phyloP scores from a whole-genome alignment of 306 rosid genomes.

The Neltuma alba region DNA sequence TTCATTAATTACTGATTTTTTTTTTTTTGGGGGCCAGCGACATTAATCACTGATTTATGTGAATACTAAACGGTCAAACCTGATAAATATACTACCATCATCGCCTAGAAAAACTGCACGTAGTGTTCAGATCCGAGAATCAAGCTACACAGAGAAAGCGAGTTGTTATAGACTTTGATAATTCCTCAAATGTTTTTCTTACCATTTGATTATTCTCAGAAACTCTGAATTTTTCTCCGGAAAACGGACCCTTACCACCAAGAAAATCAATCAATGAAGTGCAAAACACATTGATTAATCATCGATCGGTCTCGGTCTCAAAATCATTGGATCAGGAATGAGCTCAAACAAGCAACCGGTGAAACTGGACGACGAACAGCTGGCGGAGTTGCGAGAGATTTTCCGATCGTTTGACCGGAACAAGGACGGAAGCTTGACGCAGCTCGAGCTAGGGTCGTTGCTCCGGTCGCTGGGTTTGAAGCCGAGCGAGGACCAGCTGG shows the following conservation, averaged over 20 bases:
- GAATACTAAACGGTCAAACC: background rate
- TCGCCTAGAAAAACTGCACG: background rate
- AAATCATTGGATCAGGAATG: constrained; percentile 31
- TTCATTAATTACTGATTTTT: no score
- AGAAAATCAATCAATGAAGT: background rate
- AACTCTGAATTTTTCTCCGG: background rate
- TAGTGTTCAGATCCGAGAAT: background rate
- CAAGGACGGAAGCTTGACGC: constrained; percentile 68
- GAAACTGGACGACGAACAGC: constrained; percentile 59
- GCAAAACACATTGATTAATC: background rate
- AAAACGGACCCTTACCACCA: background rate
- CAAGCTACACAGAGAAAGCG: background rate
- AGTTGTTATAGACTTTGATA: background rate
- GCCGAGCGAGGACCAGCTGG: constrained; percentile 69
- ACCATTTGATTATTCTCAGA: background rate
- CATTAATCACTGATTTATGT: no score
- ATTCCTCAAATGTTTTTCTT: background rate
- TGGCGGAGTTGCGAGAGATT: constrained; percentile 63
- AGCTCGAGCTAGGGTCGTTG: constrained; percentile 60
- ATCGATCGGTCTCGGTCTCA: background rate
- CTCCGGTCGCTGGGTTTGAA: constrained; percentile 65
- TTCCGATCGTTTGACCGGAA: constrained; percentile 68
- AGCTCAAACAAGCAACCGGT: constrained; percentile 49
- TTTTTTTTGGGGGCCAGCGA: no score
- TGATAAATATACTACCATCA: background rate